These are phyloP conservation scores for Sugiyamaella novakii DNA, from an alignment of 1,139 yeast species.

Conservation along the genomic window DNA sequence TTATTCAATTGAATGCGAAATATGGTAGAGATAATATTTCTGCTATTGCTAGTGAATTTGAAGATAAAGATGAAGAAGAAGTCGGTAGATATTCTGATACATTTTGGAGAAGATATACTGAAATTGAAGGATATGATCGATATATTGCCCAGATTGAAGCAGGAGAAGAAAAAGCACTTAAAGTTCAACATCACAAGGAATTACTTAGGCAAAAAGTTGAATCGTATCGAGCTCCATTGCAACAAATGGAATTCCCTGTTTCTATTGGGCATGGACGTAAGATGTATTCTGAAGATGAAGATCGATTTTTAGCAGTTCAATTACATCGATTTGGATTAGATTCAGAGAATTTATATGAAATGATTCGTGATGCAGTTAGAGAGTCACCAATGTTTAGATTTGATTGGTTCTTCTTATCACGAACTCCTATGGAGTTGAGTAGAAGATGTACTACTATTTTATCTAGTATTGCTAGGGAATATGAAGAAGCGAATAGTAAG, in stretches of 20 bases:
- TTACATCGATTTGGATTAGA: conserved; percentile 78
- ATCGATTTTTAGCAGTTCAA: conserved; percentile 72
- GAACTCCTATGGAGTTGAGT: conserved; percentile 82
- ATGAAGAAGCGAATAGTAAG: conserved; percentile 47
- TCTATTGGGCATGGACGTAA: conserved; percentile 89
- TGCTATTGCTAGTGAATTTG: conserved; percentile 63
- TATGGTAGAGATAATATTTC: conserved; percentile 67
- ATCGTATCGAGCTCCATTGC: conserved; percentile 66
- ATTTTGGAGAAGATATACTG: conserved; percentile 73
- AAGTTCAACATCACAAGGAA: conserved; percentile 63
- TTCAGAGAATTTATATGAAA: conserved; percentile 69
- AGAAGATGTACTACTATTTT: conserved; percentile 80
- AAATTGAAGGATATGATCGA: conserved; percentile 83
- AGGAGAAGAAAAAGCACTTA: conserved; percentile 79
- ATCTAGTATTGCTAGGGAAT: conserved; percentile 76
- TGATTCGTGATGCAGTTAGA: conserved; percentile 72
- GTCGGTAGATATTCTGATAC: conserved; percentile 65
- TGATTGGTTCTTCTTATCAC: conserved; percentile 85
- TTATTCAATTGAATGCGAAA: conserved; percentile 77
- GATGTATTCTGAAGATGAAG: conserved; percentile 82
- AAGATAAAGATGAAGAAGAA: conserved; percentile 68
- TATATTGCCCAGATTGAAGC: conserved; percentile 83
- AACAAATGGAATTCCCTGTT: conserved; percentile 72
- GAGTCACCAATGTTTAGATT: conserved; percentile 76
- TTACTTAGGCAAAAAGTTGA: conserved; percentile 66